phyloP scores from a whole-genome alignment of 495 filamentous ascomycete genomes.

The Neurospora sp. region DNA sequence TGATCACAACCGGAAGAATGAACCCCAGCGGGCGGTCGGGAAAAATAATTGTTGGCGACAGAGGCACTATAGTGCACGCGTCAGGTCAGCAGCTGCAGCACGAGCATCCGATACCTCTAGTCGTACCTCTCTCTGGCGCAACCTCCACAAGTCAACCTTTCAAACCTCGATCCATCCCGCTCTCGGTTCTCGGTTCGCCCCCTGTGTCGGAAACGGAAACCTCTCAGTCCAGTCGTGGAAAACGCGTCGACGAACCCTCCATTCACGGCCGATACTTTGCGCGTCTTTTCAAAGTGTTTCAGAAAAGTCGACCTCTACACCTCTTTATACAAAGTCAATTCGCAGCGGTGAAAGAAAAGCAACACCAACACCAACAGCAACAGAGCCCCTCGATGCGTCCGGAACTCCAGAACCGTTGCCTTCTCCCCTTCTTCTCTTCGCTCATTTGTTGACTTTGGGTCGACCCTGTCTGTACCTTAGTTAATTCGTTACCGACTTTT shows the following conservation, averaged over 20 bases:
- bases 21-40: not conserved
- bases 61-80: not conserved
- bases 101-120: not conserved
- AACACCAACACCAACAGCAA: constrained; percentile 4
- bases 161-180: not conserved
- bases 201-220: not conserved
- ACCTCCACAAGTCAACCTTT: not conserved
- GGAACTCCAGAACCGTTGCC: constrained; percentile 6
- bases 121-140: not conserved
- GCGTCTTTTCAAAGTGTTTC: not conserved
- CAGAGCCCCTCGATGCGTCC: constrained; percentile 21
- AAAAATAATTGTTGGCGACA: not conserved
- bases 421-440: constrained; percentile 23
- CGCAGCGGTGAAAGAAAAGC: not conserved
- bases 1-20: not conserved
- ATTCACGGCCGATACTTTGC: not conserved
- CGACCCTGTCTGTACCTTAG: not conserved
- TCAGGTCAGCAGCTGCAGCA: not conserved
- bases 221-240: not conserved
- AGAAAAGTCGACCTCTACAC: not conserved
- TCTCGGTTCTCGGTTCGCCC: not conserved
- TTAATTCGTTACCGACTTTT: constrained; percentile 17
- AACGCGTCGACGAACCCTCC: not conserved
- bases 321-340: not conserved
- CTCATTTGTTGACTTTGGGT: constrained; percentile 12